Percentiles rank a stretch among this genome's conserved stretches.
These are phyloP conservation scores for Apophysomyces elegans DNA, from an alignment of 371 early-diverging fungal genomes.

Conservation along the genomic window DNA sequence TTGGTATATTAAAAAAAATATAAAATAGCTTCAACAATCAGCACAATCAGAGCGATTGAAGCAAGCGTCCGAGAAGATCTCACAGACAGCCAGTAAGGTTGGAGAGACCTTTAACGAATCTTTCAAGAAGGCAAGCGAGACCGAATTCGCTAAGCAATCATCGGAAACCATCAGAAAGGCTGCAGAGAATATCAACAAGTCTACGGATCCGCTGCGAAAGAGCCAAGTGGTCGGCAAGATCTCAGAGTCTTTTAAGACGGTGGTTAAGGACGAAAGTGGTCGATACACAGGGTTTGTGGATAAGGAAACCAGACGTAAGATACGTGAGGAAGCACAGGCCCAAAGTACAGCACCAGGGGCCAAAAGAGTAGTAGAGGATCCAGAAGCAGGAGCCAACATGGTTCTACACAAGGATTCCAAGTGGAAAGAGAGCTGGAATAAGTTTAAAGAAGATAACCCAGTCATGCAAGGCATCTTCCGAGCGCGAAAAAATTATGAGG, in stretches of 20 bases:
- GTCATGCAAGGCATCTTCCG: constrained; percentile 85
- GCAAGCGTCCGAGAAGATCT: constrained; percentile 78
- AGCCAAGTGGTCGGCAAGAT: constrained; percentile 75
- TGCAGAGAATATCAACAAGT: constrained; percentile 60
- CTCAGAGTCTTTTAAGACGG: constrained; percentile 70
- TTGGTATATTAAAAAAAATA: background rate
- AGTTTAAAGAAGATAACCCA: constrained; percentile 89
- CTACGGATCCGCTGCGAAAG: constrained; percentile 79
- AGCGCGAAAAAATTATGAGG: constrained; percentile 80
- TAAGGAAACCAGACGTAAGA: constrained; percentile 73
- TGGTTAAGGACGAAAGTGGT: constrained; percentile 75
- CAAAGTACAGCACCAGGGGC: constrained; percentile 17
- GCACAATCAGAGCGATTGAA: constrained; percentile 60
- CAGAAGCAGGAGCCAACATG: constrained; percentile 84
- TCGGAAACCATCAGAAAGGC: constrained; percentile 73
- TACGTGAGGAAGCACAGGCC: constrained; percentile 62
- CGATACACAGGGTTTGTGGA: constrained; percentile 80
- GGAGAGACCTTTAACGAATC: constrained; percentile 77
- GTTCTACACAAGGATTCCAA: constrained; percentile 91
- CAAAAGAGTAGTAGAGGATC: constrained; percentile 47
- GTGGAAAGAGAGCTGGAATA: constrained; percentile 92
- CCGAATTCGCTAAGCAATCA: constrained; percentile 81
- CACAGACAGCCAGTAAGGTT: constrained; percentile 76
- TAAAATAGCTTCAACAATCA: constrained; percentile 41
- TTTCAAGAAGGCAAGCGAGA: constrained; percentile 85